A percentile compares a stretch with the other conserved stretches of the same genome.
These are phyloP conservation scores for Microbotryomycetes sp. DNA, from an alignment of 1,284 basidiomycete genomes.

Conservation along the genomic window DNA sequence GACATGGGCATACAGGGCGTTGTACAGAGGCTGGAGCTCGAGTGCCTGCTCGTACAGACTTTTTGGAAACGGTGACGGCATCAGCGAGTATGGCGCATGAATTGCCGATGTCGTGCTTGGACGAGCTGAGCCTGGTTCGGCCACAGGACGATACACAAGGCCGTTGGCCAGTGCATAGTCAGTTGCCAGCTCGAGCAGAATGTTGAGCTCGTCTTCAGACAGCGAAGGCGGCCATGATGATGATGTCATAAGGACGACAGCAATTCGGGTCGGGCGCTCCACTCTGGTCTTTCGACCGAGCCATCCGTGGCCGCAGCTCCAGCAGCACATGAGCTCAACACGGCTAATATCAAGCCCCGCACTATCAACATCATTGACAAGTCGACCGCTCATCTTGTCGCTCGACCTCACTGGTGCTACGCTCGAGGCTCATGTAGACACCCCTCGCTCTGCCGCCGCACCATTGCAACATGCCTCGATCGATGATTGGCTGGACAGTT, in stretches of 20 bases:
- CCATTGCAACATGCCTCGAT: not conserved
- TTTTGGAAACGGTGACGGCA: conserved; percentile 81
- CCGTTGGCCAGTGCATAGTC: conserved; percentile 81
- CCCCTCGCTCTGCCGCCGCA: not conserved
- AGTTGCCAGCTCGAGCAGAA: conserved; percentile 49
- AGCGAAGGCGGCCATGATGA: conserved; percentile 8
- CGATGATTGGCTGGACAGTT: not conserved
- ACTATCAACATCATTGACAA: conserved; percentile 4
- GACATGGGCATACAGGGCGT: conserved; percentile 75
- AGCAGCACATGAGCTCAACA: no score
- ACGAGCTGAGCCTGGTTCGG: not conserved
- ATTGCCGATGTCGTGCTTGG: conserved; percentile 55
- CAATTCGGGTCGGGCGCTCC: no score
- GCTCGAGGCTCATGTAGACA: conserved; percentile 4
- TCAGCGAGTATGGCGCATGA: conserved; percentile 75
- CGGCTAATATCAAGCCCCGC: conserved; percentile 17
- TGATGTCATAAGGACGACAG: not conserved
- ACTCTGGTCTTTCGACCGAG: no score
- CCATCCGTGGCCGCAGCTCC: no score
- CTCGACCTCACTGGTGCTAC: not conserved
- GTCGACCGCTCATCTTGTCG: conserved; percentile 6
- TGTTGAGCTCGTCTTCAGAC: not conserved
- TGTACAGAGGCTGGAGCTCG: conserved; percentile 69
- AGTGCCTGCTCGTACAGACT: conserved; percentile 61
- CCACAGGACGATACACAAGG: conserved; percentile 54